Percentiles rank a stretch among this genome's conserved stretches.
Evolutionary conservation across 805 yeast genomes (phyloP).

Genomic region (Helenozyma baotianmanensis): DNA sequence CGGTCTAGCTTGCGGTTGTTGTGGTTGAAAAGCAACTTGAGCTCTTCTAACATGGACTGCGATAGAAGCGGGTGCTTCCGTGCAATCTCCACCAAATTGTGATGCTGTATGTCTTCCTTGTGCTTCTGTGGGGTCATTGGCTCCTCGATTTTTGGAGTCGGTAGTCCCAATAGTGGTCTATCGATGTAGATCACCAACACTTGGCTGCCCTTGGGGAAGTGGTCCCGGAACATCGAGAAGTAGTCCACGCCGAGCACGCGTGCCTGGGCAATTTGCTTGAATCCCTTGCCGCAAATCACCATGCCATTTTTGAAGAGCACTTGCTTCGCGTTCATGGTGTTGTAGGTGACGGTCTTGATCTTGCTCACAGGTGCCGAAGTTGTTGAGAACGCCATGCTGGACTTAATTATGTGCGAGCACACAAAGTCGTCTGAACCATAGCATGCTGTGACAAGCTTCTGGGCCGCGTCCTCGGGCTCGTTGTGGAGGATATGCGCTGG

Average conservation of each 20-base stretch:
- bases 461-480: constrained; percentile 24
- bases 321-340: constrained; percentile 54
- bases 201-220: constrained; percentile 51
- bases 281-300: constrained; percentile 57
- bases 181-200: constrained; percentile 58
- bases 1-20: constrained; percentile 30
- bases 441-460: constrained; percentile 46
- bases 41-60: constrained; percentile 34
- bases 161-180: constrained; percentile 17
- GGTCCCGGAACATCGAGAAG: constrained; percentile 53
- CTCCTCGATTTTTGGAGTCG: constrained; percentile 1
- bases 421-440: constrained; percentile 53
- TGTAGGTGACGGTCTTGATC: constrained; percentile 40
- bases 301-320: constrained; percentile 51
- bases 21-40: constrained; percentile 37
- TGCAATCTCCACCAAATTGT: constrained; percentile 30
- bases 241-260: constrained; percentile 44
- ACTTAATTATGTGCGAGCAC: constrained; percentile 52
- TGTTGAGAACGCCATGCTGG: constrained; percentile 17
- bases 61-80: constrained; percentile 38
- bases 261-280: constrained; percentile 40
- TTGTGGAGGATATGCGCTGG: constrained; percentile 43
- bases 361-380: constrained; percentile 23
- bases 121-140: not conserved
- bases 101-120: constrained; percentile 25